Percentiles rank a stretch among this genome's conserved stretches.
Conservation (phyloP, 2,329 filamentous ascomycete genomes). For the Zymoseptoria brevis region DNA sequence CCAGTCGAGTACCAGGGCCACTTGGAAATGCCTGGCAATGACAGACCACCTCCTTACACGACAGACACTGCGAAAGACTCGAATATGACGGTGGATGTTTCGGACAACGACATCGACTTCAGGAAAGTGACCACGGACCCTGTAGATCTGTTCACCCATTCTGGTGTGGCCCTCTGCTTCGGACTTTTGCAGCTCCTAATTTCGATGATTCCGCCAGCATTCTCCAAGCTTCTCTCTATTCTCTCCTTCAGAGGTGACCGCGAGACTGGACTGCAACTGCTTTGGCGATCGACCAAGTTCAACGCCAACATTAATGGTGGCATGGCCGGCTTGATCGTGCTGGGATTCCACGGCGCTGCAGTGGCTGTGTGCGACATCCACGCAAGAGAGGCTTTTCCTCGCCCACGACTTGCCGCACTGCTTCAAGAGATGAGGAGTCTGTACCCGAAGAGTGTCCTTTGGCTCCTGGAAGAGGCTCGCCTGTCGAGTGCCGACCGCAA, state of each 20-base stretch:
- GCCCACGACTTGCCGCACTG: constrained; percentile 56
- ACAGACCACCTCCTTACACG: constrained; percentile 10
- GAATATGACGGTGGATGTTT: constrained; percentile 37
- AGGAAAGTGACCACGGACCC: constrained; percentile 59
- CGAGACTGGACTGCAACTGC: constrained; percentile 69
- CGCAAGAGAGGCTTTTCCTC: constrained; percentile 60
- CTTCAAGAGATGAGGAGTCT: constrained; percentile 65
- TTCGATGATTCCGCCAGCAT: constrained; percentile 87
- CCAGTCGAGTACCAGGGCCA: constrained; percentile 43
- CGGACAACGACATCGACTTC: constrained; percentile 47
- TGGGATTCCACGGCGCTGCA: constrained; percentile 83
- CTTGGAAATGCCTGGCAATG: constrained; percentile 27
- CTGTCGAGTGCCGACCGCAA: constrained; percentile 61
- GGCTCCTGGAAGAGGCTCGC: constrained; percentile 80
- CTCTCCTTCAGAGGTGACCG: constrained; percentile 89
- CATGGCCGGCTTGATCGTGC: constrained; percentile 69
- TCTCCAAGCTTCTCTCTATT: constrained; percentile 76
- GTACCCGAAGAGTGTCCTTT: constrained; percentile 76
- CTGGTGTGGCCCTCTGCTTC: constrained; percentile 81
- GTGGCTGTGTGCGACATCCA: constrained; percentile 84
- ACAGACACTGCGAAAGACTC: constrained; percentile 53
- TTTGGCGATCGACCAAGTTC: constrained; percentile 84
- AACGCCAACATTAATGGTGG: constrained; percentile 80
- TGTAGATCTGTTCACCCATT: constrained; percentile 81
- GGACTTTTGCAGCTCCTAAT: constrained; percentile 78